A percentile compares a stretch with the other conserved stretches of the same genome.
phyloP scores from a whole-genome alignment of 2,329 filamentous ascomycete species.

The Acrocalymma vagum region DNA sequence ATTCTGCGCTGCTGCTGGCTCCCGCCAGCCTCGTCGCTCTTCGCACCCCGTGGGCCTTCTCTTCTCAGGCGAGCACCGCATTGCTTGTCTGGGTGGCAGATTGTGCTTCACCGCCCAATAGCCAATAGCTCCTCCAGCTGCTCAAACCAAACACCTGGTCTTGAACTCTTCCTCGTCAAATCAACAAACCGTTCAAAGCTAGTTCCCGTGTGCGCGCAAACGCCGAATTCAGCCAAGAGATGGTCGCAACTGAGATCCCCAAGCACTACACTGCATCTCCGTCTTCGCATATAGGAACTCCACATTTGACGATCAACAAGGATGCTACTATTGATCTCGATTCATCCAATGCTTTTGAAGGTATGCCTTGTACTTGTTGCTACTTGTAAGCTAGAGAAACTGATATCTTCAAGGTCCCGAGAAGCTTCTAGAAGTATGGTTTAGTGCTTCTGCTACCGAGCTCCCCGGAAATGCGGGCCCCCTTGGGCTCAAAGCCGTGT shows the following conservation, averaged over 20 bases:
- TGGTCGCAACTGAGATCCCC: constrained; percentile 85
- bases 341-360: constrained; percentile 96
- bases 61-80: constrained; percentile 92
- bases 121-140: constrained; percentile 28
- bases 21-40: constrained; percentile 76
- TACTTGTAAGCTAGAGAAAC: background rate
- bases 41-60: constrained; percentile 85
- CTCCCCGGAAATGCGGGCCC: constrained; percentile 75
- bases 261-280: constrained; percentile 84
- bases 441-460: constrained; percentile 78
- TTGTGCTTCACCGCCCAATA: constrained; percentile 78
- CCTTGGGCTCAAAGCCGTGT: constrained; percentile 85
- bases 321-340: constrained; percentile 92
- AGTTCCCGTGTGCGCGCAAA: constrained; percentile 26
- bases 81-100: constrained; percentile 97
- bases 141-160: constrained; percentile 6
- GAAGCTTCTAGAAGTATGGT: constrained; percentile 99
- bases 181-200: constrained; percentile 16
- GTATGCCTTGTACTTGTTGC: constrained; percentile 53
- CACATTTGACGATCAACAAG: constrained; percentile 95
- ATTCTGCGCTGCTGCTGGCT: constrained; percentile 76
- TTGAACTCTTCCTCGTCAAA: too few relatives aligned
- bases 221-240: constrained; percentile 64
- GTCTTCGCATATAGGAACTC: constrained; percentile 78
- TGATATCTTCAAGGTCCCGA: constrained; percentile 73